Evolutionary conservation across 495 filamentous ascomycete genomes (phyloP), one percentile per base, ranked within the genome.

Genomic region (Penicillium cosmopolitanum): DNA sequence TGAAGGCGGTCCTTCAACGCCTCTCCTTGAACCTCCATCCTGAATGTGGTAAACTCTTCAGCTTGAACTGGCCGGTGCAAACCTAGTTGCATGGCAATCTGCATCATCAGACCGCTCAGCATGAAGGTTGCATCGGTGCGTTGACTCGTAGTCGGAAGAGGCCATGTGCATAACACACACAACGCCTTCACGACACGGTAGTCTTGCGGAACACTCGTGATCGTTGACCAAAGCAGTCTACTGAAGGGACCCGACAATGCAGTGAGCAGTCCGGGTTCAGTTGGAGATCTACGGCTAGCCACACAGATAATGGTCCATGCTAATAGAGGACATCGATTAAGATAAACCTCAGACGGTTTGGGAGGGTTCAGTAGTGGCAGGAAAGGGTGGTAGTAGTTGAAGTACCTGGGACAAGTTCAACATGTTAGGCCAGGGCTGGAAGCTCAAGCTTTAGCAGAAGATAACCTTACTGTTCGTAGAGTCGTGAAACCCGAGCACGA

Each of bases 151-250:
- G 89, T 93, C 1, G 93, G 93, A 11, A 96, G 76, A 16, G 93
- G 93, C 93, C 93, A 97, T 15, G 90, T 91, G 74, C 93, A 97
- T 50, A 97, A 77, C 19, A 97, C 73, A 73, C 91, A 96, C 43
- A 97, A 79, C 2, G 92, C 92, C 75, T 96, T 96, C 62, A 96
- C 91, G 19, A 96, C 88, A 62, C 87, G 88, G 66, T 96, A 93
- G 63, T 85, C 93, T 53, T 92, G 90, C 8, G 92, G 92, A 6
- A 93, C 87, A 51, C 88, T 86, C 7, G 87, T 88, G 23, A 96
- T 84, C 0, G 90, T 92, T 11, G 84, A 82, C 92, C 92, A 96
- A 15, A 96, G 77, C 36, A 95, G 75, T 47, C 87, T 79, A 34
- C 87, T 91, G 56, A 96, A 77, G 9, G 91, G 92, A 1, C 79